Conservation (phyloP, 2,329 filamentous ascomycete genomes). For the Colletotrichum plurivorum region DNA sequence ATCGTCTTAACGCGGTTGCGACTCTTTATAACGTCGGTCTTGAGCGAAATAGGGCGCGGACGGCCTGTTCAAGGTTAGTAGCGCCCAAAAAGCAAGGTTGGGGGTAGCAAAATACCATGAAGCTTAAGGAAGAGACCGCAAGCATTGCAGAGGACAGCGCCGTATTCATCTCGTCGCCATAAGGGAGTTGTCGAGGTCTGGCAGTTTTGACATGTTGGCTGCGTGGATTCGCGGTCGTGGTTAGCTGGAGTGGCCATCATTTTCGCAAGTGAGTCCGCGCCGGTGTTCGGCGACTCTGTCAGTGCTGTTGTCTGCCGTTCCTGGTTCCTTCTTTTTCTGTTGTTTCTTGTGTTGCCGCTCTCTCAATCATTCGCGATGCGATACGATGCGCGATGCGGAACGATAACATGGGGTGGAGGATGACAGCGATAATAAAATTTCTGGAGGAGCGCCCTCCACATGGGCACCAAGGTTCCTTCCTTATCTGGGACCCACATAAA, state of each 20-base stretch:
- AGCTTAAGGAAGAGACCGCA: constrained; percentile 98
- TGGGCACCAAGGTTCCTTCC: not conserved
- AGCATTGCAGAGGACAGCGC: constrained; percentile 97
- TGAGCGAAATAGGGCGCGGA: constrained; percentile 92
- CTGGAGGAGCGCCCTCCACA: not conserved
- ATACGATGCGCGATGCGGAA: not conserved
- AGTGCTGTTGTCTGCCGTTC: not conserved
- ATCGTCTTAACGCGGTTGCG: constrained; percentile 96
- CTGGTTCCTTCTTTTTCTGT: not conserved
- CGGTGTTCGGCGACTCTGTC: not conserved
- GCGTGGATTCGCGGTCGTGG: constrained; percentile 72
- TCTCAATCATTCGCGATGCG: not conserved
- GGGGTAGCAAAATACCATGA: constrained; percentile 69
- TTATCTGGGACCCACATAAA: not conserved
- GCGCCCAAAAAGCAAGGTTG: not conserved
- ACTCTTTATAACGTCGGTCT: constrained; percentile 99
- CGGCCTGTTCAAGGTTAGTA: constrained; percentile 56
- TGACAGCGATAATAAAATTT: not conserved
- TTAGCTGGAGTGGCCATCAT: constrained; percentile 70
- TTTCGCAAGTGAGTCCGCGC: constrained; percentile 39
- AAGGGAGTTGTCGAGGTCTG: constrained; percentile 94
- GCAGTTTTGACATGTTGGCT: constrained; percentile 98
- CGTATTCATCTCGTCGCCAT: constrained; percentile 97
- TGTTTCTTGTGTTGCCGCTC: not conserved
- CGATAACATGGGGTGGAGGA: not conserved